A percentile compares a stretch with the other conserved stretches of the same genome.
Conservation (phyloP, 257 asterid species). For the Cruciata laevipes region DNA sequence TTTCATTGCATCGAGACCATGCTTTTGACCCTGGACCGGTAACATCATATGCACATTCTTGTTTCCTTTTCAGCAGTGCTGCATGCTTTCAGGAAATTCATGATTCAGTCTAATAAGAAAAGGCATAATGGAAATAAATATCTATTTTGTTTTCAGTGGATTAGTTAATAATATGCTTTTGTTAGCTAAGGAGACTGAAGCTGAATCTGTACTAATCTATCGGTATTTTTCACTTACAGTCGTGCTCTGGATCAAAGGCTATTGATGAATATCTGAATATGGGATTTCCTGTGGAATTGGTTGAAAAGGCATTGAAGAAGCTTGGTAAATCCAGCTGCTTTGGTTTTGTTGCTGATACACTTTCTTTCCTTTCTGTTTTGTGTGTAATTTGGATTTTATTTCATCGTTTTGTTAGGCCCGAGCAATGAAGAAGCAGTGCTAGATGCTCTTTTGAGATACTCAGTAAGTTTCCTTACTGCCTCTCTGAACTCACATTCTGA, state of each 20-base stretch:
- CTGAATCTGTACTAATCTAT: background rate
- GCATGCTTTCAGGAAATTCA: background rate
- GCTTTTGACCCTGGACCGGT: background rate
- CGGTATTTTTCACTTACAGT: background rate
- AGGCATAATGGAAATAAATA: too few species aligned
- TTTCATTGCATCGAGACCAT: background rate
- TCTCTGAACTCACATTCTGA: background rate
- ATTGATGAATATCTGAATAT: background rate
- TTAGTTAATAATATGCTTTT: too few species aligned
- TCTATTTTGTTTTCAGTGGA: too few species aligned
- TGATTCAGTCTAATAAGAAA: too few species aligned
- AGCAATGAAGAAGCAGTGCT: slow-evolving; percentile 3
- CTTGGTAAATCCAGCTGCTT: background rate
- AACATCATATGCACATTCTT: background rate
- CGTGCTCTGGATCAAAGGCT: slow-evolving; percentile 2
- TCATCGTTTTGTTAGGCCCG: background rate
- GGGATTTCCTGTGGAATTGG: slow-evolving; percentile 7
- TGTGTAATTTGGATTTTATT: too few species aligned
- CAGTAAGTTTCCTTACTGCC: background rate
- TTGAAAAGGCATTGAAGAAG: background rate
- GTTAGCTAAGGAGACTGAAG: background rate
- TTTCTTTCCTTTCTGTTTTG: background rate
- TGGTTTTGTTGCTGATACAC: background rate
- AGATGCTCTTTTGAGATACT: slow-evolving; percentile 1
- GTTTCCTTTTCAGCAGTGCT: too few species aligned